Percentiles rank a stretch among this genome's conserved stretches.
Conservation (phyloP, 441 rosid genomes). For the Gossypium davidsonii region DNA sequence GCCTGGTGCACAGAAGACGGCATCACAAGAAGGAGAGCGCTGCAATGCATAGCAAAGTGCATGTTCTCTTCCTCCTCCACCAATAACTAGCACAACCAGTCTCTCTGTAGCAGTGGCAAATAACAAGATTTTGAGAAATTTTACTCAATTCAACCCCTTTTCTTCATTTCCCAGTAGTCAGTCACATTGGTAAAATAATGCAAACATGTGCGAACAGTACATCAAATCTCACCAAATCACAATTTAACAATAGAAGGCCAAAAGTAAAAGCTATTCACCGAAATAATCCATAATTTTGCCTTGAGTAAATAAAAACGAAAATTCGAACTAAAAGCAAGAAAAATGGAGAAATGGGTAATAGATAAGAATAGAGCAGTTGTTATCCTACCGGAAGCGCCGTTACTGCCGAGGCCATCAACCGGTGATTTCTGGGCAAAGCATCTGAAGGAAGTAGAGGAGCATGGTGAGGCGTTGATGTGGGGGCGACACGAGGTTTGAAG, state of each 20-base stretch:
- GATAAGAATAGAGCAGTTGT: not conserved
- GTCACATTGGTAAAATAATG: not conserved
- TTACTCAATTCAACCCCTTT: not conserved
- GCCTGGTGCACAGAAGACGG: slow-evolving; percentile 88
- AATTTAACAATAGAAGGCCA: not conserved
- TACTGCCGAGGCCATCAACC: slow-evolving; percentile 7
- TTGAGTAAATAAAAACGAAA: not conserved
- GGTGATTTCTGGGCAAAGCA: slow-evolving; percentile 29
- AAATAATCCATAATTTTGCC: not conserved
- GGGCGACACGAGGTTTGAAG: not conserved
- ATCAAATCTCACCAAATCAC: not conserved
- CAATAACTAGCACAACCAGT: slow-evolving; percentile 71
- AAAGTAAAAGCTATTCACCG: not conserved
- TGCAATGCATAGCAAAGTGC: slow-evolving; percentile 81
- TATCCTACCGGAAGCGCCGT: slow-evolving; percentile 33
- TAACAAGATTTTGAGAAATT: not conserved
- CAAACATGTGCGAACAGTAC: not conserved
- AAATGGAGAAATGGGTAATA: not conserved
- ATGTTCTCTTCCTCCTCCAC: slow-evolving; percentile 96
- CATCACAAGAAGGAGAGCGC: slow-evolving; percentile 62
- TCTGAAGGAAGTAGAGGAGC: slow-evolving; percentile 14
- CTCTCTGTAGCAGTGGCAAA: slow-evolving; percentile 41
- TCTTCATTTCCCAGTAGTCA: not conserved
- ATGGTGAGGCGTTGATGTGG: not conserved
- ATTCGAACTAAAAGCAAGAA: not conserved